Percentiles rank a stretch among this genome's conserved stretches.
Conservation (phyloP, 257 asterid genomes). For the Mitragyna speciosa region DNA sequence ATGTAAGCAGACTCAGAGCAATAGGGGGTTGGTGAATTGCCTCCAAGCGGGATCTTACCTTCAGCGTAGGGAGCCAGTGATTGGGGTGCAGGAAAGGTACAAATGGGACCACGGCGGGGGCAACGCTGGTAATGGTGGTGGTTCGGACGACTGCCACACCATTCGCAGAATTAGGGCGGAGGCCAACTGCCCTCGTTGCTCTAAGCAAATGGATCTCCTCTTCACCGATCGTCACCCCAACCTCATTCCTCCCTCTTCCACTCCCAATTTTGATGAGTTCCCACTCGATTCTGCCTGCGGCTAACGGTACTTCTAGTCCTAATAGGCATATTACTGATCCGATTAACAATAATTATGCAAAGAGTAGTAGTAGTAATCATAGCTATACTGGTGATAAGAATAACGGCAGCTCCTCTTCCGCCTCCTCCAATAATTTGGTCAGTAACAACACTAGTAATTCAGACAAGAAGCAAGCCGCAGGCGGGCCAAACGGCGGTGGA, state of each 20-base stretch:
- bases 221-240: conserved; percentile 61
- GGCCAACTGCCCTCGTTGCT: conserved; percentile 92
- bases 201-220: conserved; percentile 85
- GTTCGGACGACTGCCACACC: conserved; percentile 28
- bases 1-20: conserved; percentile 22
- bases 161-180: conserved; percentile 79
- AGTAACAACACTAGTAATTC: conserved; percentile 13
- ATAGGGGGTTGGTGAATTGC: conserved; percentile 42
- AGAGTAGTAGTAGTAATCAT: background rate
- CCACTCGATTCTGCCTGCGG: background rate
- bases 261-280: background rate
- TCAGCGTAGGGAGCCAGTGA: conserved; percentile 54
- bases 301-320: conserved; percentile 5
- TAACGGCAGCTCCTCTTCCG: background rate
- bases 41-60: conserved; percentile 45
- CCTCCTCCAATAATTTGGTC: background rate
- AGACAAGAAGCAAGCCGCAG: conserved; percentile 30
- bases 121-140: conserved; percentile 42
- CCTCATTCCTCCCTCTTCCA: conserved; percentile 54
- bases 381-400: background rate
- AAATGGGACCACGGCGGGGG: conserved; percentile 68
- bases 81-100: conserved; percentile 74
- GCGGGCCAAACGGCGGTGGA: conserved; percentile 5
- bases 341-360: background rate
- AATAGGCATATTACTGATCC: conserved; percentile 22